Conservation (phyloP, 1,284 basidiomycete species). For the Apiotrichum laibachii region DNA sequence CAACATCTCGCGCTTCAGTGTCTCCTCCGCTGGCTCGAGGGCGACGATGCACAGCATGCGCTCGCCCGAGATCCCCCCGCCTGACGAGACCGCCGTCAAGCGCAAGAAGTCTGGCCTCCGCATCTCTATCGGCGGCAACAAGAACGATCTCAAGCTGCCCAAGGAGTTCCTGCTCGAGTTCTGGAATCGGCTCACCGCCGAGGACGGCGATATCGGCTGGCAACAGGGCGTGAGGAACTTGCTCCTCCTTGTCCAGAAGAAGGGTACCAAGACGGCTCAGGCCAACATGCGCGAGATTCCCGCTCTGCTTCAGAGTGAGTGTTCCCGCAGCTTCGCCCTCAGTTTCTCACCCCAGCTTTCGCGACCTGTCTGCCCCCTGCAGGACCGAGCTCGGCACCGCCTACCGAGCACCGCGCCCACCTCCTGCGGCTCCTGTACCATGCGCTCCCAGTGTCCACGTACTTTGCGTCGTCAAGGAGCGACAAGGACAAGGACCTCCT, state of each 20-base stretch:
- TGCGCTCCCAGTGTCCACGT: conserved; percentile 31
- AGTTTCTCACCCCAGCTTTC: conserved; percentile 28
- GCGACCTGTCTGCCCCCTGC: conserved; percentile 28
- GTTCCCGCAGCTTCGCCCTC: not conserved
- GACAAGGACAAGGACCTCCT: conserved; percentile 47
- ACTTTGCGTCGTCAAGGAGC: conserved; percentile 35
- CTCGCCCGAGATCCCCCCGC: conserved; percentile 15
- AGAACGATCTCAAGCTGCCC: conserved; percentile 41
- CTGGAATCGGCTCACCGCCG: conserved; percentile 38
- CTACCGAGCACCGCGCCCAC: conserved; percentile 37
- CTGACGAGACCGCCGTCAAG: conserved; percentile 2
- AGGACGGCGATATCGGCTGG: conserved; percentile 45
- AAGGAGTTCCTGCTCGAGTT: conserved; percentile 48
- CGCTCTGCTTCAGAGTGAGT: conserved; percentile 41
- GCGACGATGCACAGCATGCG: conserved; percentile 3
- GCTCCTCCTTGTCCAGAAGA: conserved; percentile 38
- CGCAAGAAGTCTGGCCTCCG: conserved; percentile 28
- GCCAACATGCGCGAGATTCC: conserved; percentile 46
- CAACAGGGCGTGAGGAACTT: conserved; percentile 32
- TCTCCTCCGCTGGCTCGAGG: not conserved
- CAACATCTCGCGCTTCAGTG: not conserved
- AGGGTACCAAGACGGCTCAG: conserved; percentile 47
- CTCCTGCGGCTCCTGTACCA: conserved; percentile 44
- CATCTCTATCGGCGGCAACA: conserved; percentile 23
- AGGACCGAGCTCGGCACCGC: conserved; percentile 19